phyloP scores from a whole-genome alignment of 371 early-diverging fungal species.

The Mucor velutinosus region DNA sequence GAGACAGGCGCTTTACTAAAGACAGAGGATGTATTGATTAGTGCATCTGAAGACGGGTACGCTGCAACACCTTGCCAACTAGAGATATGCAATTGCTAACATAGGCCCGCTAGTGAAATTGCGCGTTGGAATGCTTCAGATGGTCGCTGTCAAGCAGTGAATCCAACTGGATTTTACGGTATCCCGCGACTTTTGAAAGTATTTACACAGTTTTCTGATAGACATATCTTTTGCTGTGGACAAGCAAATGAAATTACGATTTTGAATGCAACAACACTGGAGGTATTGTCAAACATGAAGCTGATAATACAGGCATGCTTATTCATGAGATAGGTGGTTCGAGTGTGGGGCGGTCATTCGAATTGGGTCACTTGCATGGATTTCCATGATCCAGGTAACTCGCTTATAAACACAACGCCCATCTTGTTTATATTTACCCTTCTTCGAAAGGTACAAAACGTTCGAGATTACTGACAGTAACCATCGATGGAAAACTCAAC shows the following conservation, averaged over 20 bases:
- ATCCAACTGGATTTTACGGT: slow-evolving; percentile 61
- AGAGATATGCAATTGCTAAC: no score
- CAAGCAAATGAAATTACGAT: slow-evolving; percentile 49
- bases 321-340: slow-evolving; percentile 49
- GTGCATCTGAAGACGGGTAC: slow-evolving; percentile 74
- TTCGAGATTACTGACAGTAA: slow-evolving; percentile 38
- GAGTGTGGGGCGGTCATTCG: slow-evolving; percentile 69
- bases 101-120: slow-evolving; percentile 51
- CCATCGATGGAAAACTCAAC: slow-evolving; percentile 49
- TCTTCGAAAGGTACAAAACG: slow-evolving; percentile 16
- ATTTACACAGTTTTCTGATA: slow-evolving; percentile 36
- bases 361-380: slow-evolving; percentile 68
- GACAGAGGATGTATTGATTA: slow-evolving; percentile 60
- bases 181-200: slow-evolving; percentile 55
- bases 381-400: slow-evolving; percentile 60
- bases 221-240: slow-evolving; percentile 50
- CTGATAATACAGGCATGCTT: not conserved
- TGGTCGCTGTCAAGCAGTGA: slow-evolving; percentile 70
- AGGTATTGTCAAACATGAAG: slow-evolving; percentile 29
- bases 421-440: not conserved
- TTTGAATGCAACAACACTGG: slow-evolving; percentile 49
- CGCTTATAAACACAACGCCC: not conserved
- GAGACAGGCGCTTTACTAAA: slow-evolving; percentile 52
- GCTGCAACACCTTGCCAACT: not conserved
- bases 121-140: slow-evolving; percentile 74